phyloP scores from a whole-genome alignment of 176 grass and related monocot species.

The Juncus effusus region DNA sequence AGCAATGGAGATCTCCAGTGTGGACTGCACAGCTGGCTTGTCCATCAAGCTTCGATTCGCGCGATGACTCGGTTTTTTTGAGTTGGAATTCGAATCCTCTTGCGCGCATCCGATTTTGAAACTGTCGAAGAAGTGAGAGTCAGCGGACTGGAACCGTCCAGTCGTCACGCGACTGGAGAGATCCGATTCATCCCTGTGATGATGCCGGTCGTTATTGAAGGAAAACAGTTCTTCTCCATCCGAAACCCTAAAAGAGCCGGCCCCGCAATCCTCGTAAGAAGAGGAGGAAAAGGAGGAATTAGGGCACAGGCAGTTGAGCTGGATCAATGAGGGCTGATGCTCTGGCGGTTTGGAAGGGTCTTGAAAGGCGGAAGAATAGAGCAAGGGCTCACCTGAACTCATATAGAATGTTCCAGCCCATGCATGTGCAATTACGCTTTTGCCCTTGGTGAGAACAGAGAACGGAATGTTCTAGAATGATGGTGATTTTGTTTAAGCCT shows the following conservation, averaged over 20 bases:
- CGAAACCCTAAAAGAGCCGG: slow-evolving; percentile 35
- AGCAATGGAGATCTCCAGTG: slow-evolving; percentile 49
- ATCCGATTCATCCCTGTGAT: slow-evolving; percentile 34
- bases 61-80: slow-evolving; percentile 40
- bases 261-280: slow-evolving; percentile 50
- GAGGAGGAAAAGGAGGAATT: slow-evolving; percentile 57
- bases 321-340: slow-evolving; percentile 24
- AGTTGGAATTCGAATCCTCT: slow-evolving; percentile 29
- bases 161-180: slow-evolving; percentile 31
- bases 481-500: background rate
- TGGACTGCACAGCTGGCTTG: slow-evolving; percentile 53
- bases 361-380: slow-evolving; percentile 41
- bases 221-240: slow-evolving; percentile 32
- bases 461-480: slow-evolving; percentile 1
- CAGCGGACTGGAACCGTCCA: slow-evolving; percentile 49
- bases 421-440: slow-evolving; percentile 29
- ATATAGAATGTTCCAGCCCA: slow-evolving; percentile 54
- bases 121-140: slow-evolving; percentile 54
- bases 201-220: slow-evolving; percentile 21
- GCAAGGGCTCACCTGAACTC: slow-evolving; percentile 62
- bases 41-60: slow-evolving; percentile 69
- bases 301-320: slow-evolving; percentile 45
- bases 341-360: slow-evolving; percentile 38
- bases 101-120: slow-evolving; percentile 75
- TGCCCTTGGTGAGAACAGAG: background rate